Evolutionary conservation across 306 rosid genomes (phyloP), one percentile per base, ranked within the genome.

Genomic region (Trifolium repens): DNA sequence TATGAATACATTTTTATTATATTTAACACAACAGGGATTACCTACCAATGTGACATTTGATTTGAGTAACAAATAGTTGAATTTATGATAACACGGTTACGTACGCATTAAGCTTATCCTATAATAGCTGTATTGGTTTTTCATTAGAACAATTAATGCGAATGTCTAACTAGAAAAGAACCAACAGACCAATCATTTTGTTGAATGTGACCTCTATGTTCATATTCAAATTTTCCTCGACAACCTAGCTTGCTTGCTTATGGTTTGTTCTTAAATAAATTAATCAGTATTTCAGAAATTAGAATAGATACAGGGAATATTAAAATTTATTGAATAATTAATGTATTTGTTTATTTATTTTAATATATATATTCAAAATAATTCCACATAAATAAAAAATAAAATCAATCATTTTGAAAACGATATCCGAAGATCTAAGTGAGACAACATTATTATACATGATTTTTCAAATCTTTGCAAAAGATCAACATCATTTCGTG

Each of bases 171-270:
- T 32, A 49, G 72, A 77, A 72, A 57, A 65, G 42, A 68, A 66
- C 67, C 67, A 50, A 69, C 63, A 52, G 55, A 73, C 82, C 82
- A 63, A 68, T 61, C 74, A 76, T 72, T 67, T 65, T 47, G 67
- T 82, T 62, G 80, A 82, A 47, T 83, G 49, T 58, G 81, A 81
- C 86, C 59, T 67, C 74, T 72, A 63, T 44, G 54, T 69, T 85
- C 75, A 62, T 54, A 55, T 72, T 54, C 71, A 74, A 77, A 44
- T 49, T 61, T 59, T 27, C 71, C 76, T 80, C 68, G 71, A 82
- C 89, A 82, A 58, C 84, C 65, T 77, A 46, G 43, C 40, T 55
- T 2, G 78, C 68, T 69, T 34, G 32, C 13, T 43, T 55, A 80
- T 73, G 72, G 37, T 76, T 78, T 82, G 37, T 65, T 53, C 75